Conservation (phyloP, 768 basidiomycete species). For the Lactarius quietus region DNA sequence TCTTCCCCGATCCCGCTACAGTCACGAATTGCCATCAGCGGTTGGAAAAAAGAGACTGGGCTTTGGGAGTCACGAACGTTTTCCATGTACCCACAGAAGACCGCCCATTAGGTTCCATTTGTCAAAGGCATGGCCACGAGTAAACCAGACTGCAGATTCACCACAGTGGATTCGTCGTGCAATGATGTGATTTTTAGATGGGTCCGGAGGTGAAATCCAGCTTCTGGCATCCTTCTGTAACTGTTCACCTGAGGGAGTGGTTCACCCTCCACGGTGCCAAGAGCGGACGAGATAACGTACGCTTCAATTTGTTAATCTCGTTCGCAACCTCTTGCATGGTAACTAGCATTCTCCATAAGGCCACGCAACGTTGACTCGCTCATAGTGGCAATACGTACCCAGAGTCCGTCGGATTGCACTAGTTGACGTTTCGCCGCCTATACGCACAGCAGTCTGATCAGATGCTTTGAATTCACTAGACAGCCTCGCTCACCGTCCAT, state of each 20-base stretch:
- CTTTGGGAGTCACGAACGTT: not conserved
- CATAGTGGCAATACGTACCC: not conserved
- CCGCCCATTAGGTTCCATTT: not conserved
- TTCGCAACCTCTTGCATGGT: not conserved
- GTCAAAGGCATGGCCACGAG: not conserved
- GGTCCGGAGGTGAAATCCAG: not conserved
- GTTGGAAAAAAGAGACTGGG: not conserved
- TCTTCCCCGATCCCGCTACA: not conserved
- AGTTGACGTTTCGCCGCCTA: not conserved
- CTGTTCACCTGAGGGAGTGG: not conserved
- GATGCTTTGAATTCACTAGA: not conserved
- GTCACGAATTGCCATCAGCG: not conserved
- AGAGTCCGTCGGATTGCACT: not conserved
- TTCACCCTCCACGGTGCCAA: not conserved
- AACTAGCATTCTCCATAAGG: not conserved
- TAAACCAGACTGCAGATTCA: slow-evolving; percentile 2
- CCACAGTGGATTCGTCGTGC: not conserved
- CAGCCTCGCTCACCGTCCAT: slow-evolving; percentile 3
- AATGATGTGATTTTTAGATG: not conserved
- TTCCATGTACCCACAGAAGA: slow-evolving; percentile 14
- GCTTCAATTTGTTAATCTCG: slow-evolving; percentile 3
- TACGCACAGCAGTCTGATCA: not conserved
- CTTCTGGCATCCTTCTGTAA: not conserved
- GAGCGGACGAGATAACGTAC: not conserved
- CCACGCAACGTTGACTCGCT: not conserved